A percentile compares a stretch with the other conserved stretches of the same genome.
Evolutionary conservation across 805 yeast genomes (phyloP).

Genomic region (Metschnikowia kofuensis): DNA sequence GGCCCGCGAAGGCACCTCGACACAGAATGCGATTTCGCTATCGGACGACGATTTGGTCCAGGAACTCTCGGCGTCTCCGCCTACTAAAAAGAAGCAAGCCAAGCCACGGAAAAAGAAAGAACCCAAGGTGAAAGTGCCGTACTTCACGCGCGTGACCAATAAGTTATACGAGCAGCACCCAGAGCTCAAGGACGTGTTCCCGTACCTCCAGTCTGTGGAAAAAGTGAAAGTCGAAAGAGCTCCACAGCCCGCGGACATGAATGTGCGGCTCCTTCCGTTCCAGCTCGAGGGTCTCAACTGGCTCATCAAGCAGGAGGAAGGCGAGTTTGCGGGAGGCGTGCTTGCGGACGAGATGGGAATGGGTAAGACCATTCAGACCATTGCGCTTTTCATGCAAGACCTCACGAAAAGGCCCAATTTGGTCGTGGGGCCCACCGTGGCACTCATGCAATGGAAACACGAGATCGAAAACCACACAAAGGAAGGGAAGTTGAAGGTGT

Average conservation of each 20-base stretch:
- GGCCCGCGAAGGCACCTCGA: slow-evolving; percentile 23
- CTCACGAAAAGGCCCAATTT: slow-evolving; percentile 66
- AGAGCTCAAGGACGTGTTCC: slow-evolving; percentile 67
- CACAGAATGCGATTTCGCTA: slow-evolving; percentile 24
- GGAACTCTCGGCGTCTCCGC: slow-evolving; percentile 9
- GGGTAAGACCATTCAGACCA: slow-evolving; percentile 98
- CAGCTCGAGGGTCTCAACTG: slow-evolving; percentile 92
- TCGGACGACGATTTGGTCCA: slow-evolving; percentile 25
- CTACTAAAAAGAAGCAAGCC: slow-evolving; percentile 15
- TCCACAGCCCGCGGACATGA: slow-evolving; percentile 76
- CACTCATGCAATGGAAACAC: slow-evolving; percentile 94
- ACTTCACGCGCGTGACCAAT: slow-evolving; percentile 65
- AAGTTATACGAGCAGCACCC: slow-evolving; percentile 77
- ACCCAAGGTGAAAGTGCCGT: slow-evolving; percentile 59
- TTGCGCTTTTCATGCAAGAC: slow-evolving; percentile 78
- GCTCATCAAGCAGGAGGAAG: slow-evolving; percentile 79
- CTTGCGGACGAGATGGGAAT: slow-evolving; percentile 99
- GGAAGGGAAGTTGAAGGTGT: slow-evolving; percentile 61
- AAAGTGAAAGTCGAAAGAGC: slow-evolving; percentile 53
- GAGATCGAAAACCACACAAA: slow-evolving; percentile 84
- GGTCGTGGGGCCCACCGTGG: slow-evolving; percentile 98
- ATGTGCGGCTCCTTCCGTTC: slow-evolving; percentile 74
- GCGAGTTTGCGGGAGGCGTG: slow-evolving; percentile 82
- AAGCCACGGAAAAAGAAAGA: slow-evolving; percentile 30
- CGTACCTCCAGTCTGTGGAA: slow-evolving; percentile 50